Evolutionary conservation across 2,329 filamentous ascomycete species (phyloP), one percentile per base, ranked within the genome.

Genomic region (Aspergillus carbonarius): DNA sequence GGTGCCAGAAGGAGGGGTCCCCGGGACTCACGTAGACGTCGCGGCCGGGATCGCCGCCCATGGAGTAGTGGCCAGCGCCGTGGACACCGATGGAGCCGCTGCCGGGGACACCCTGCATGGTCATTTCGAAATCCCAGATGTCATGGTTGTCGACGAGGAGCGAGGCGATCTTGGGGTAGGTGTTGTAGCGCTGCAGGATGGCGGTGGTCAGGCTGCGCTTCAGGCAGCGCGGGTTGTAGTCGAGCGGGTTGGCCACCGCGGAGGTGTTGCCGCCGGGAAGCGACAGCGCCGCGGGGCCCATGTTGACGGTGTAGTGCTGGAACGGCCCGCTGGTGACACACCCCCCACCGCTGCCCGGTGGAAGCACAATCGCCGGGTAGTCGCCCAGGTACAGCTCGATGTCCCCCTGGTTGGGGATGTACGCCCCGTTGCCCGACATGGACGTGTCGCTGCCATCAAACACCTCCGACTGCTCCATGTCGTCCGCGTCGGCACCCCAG

Each of bases 381-480:
- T 40, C 39, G 13, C 57, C 61, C 15, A 66, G 39, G 23, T 17
- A 60, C 40, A 64, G 61, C 54, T 30, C 55, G 13, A 69, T 66
- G 27, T 69, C 63, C 23, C 67, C 17, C 50, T 68, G 65, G 40
- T 67, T 57, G 7, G 64, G 48, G 42, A 76, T 65, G 52, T 70
- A 70, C 7, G 59, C 75, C 3, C 81, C 80, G 63, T 82, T 78
- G 10, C 80, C 79, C 4, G 74, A 74, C 63, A 83, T 72, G 17
- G 76, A 79, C 7, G 70, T 73, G 1, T 73, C 76, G 54, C 74
- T 79, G n/a, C 82, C 81, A 60, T 83, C 79, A 60, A 82, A 82
- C 54, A 83, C 69, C 10, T 79, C 71, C 1, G 79, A 82, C 61
- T 68, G 75, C 40, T 72, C 63, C 47, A 78, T 67, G n/a, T 70